phyloP scores from a whole-genome alignment of 2,329 filamentous ascomycete genomes.

The Thermoascus crustaceus region DNA sequence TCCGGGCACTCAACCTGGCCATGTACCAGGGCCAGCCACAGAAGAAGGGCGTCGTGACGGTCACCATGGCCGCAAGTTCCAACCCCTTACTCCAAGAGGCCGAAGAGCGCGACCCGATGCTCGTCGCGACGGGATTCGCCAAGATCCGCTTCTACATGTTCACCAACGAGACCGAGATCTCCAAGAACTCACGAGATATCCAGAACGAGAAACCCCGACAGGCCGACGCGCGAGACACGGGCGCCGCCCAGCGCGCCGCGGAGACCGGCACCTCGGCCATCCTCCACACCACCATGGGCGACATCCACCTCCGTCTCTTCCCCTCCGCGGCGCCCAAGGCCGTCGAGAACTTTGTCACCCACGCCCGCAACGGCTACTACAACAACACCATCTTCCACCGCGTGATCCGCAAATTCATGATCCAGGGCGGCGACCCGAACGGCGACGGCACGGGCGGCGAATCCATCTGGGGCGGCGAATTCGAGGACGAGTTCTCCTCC shows the following conservation, averaged over 20 bases:
- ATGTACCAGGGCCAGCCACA: constrained; percentile 93
- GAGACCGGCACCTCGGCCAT: constrained; percentile 73
- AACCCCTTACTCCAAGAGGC: constrained; percentile 92
- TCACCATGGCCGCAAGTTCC: constrained; percentile 91
- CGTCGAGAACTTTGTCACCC: constrained; percentile 95
- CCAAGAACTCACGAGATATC: constrained; percentile 77
- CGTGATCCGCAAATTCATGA: constrained; percentile 98
- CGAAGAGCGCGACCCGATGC: constrained; percentile 80
- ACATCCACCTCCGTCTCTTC: constrained; percentile 89
- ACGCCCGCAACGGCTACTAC: constrained; percentile 84
- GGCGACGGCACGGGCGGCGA: constrained; percentile 86
- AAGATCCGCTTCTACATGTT: constrained; percentile 98
- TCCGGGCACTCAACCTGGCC: constrained; percentile 72
- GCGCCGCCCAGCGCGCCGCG: constrained; percentile 50
- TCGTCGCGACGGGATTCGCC: constrained; percentile 72
- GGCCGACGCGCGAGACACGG: constrained; percentile 41
- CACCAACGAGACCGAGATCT: constrained; percentile 77
- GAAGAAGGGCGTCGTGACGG: constrained; percentile 85
- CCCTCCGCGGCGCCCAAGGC: constrained; percentile 87
- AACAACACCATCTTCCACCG: constrained; percentile 97
- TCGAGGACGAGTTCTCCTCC: constrained; percentile 86
- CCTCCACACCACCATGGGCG: constrained; percentile 86
- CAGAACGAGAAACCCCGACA: constrained; percentile 87
- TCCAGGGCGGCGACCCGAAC: constrained; percentile 73
- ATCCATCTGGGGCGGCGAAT: constrained; percentile 86